Evolutionary conservation across 495 filamentous ascomycete genomes (phyloP).

Genomic region (Talaromyces stipitatus): DNA sequence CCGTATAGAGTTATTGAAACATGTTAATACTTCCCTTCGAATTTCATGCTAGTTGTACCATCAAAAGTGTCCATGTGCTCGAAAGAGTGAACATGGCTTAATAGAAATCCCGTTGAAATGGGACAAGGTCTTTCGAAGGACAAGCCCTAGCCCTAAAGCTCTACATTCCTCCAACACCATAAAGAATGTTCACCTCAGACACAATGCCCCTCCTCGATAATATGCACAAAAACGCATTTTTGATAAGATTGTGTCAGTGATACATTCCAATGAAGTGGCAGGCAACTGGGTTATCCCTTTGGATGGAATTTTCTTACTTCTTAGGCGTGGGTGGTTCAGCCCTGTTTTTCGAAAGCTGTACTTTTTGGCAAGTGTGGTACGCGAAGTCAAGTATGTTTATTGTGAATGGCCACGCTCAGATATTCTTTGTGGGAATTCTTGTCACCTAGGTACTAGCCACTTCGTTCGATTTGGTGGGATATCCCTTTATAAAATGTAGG

Average conservation of each 20-base stretch:
- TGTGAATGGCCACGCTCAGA: background rate
- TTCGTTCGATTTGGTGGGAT: background rate
- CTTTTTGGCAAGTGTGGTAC: too few relatives aligned
- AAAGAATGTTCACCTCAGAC: background rate
- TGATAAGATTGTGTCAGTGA: background rate
- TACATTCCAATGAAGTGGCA: background rate
- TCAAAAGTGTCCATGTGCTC: background rate
- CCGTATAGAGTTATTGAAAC: background rate
- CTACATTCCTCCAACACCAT: background rate
- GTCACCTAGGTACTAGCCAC: background rate
- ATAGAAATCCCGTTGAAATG: too few relatives aligned
- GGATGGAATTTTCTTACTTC: too few relatives aligned
- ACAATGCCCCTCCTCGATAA: background rate
- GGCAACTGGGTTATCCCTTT: background rate
- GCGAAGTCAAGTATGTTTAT: background rate
- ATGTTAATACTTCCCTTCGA: background rate
- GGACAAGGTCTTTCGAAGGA: background rate
- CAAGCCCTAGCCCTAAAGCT: background rate
- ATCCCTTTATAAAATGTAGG: background rate
- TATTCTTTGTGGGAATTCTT: background rate
- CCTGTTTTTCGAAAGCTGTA: too few relatives aligned
- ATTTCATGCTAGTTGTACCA: background rate
- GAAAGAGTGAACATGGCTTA: too few relatives aligned
- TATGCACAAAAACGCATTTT: background rate
- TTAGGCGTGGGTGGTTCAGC: too few relatives aligned